These are phyloP conservation scores for Hemileia vastatrix DNA, from an alignment of 1,284 basidiomycete genomes.

Conservation along the genomic window DNA sequence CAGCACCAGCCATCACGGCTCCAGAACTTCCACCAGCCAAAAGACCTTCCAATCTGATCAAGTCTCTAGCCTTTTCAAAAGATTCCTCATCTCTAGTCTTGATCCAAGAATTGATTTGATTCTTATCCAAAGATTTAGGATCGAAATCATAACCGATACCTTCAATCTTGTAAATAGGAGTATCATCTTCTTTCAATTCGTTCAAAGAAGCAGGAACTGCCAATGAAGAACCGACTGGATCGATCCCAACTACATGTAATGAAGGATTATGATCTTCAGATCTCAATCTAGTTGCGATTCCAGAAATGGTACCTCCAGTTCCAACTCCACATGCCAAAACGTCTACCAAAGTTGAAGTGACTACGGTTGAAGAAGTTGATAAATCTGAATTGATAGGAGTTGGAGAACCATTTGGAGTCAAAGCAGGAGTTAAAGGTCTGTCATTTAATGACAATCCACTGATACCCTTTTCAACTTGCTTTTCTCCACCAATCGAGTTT, in stretches of 20 bases:
- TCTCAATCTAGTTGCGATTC: constrained; percentile 71
- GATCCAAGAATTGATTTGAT: constrained; percentile 59
- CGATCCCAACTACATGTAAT: constrained; percentile 61
- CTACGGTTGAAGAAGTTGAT: no score
- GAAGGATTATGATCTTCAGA: constrained; percentile 54
- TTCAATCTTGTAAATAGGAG: constrained; percentile 68
- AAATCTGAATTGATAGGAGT: no score
- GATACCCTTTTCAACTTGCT: constrained; percentile 50
- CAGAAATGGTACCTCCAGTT: constrained; percentile 88
- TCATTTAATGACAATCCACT: no score
- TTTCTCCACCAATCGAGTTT: constrained; percentile 35
- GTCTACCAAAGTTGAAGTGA: no score
- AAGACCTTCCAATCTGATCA: constrained; percentile 79
- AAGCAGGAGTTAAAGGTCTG: no score
- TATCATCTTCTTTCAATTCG: constrained; percentile 45
- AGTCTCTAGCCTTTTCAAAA: constrained; percentile 61
- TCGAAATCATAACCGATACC: constrained; percentile 90
- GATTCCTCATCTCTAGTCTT: constrained; percentile 76
- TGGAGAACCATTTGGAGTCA: no score
- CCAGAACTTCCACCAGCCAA: constrained; percentile 88
- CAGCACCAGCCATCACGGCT: constrained; percentile 65
- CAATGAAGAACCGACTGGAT: constrained; percentile 87
- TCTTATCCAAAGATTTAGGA: constrained; percentile 59
- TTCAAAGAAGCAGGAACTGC: constrained; percentile 62
- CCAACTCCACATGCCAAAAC: constrained; percentile 80